Conservation (phyloP, 257 asterid species). For the Rehmannia glutinosa region DNA sequence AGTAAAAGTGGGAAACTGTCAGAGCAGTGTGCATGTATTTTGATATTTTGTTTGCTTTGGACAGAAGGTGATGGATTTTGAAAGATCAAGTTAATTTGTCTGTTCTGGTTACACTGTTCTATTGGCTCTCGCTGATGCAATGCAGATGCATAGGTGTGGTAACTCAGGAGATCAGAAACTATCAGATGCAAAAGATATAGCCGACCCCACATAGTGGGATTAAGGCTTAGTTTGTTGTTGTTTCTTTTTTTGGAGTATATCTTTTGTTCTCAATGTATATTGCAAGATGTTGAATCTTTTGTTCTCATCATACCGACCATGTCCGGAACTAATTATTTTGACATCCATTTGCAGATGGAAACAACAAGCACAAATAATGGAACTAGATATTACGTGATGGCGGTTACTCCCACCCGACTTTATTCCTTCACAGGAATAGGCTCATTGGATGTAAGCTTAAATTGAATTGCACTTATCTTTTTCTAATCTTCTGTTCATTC, state of each 20-base stretch:
- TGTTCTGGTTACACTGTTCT: neutral
- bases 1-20: conserved; percentile 4
- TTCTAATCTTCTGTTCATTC: neutral
- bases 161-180: conserved; percentile 1
- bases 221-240: too few species aligned
- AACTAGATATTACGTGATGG: conserved; percentile 87
- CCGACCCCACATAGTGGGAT: too few species aligned
- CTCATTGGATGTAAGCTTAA: conserved; percentile 69
- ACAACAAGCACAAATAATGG: conserved; percentile 58
- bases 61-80: neutral
- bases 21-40: neutral
- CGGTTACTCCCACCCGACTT: conserved; percentile 96
- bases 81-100: neutral
- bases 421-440: conserved; percentile 95
- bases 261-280: neutral
- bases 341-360: conserved; percentile 71
- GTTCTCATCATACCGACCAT: conserved; percentile 2
- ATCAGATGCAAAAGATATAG: neutral
- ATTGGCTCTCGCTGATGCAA: conserved; percentile 1
- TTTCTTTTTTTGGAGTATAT: neutral
- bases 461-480: conserved; percentile 7
- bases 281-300: conserved; percentile 12
- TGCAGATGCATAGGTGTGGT: conserved; percentile 3
- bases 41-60: conserved; percentile 1
- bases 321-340: neutral